Evolutionary conservation across 176 grass and related monocot species (phyloP), one percentile per base, ranked within the genome.

Genomic region (Cenchrus americanus): DNA sequence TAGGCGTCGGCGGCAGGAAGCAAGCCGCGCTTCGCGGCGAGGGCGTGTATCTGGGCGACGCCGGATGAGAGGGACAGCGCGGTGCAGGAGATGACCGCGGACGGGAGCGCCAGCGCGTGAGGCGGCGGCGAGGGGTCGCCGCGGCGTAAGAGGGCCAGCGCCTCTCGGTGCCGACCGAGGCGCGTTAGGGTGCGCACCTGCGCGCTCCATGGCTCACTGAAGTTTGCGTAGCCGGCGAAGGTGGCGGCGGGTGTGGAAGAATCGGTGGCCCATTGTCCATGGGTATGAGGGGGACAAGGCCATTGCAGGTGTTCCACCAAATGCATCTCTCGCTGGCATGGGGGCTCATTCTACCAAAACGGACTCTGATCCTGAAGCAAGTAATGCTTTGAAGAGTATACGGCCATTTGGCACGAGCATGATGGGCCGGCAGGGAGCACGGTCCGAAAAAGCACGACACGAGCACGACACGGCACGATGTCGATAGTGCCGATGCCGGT

Each of bases 61-160:
- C 82, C 69, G 58, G 75, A 8, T 50, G 82, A 34, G 14, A 94
- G 82, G 42, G 75, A 88, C 14, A 94, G 87, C 32, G 82, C 58
- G 23, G 92, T 49, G 73, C 89, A 82, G 10, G 92, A 87, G 69
- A 92, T 78, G 42, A 78, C 77, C 41, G 89, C 87, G 57, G 92
- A 85, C 19, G 89, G 87, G 27, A 94, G 92, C 57, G 74, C 87
- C 22, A 90, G 69, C 21, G 85, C 48, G 73, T 87, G 62, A 40
- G 85, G 82, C 52, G 87, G 89, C 15, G 78, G 74, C 21, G 84
- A 71, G 71, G 77, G 75, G 47, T 84, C 60, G 40, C 73, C 62
- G 26, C 77, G 52, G 30, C 85, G 87, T 9, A 94, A 23, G 40
- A 94, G 78, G 13, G 63, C 7, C 30, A 94, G 57, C 5, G 74